A percentile compares a stretch with the other conserved stretches of the same genome.
Conservation (phyloP, 2,329 filamentous ascomycete species). For the Clarireedia homoeocarpa region DNA sequence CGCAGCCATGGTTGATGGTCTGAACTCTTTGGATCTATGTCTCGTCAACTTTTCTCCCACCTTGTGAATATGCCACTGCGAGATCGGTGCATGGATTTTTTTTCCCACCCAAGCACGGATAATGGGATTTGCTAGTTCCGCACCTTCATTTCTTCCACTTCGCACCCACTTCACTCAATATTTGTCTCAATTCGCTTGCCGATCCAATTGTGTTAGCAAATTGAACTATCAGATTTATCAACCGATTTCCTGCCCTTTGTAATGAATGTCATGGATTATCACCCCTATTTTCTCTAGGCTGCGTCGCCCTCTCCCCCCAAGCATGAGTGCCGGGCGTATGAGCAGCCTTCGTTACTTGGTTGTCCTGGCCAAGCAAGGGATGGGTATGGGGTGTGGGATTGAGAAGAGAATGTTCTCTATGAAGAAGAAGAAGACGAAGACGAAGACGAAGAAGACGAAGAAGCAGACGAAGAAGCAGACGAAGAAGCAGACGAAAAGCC, state of each 20-base stretch:
- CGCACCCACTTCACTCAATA: neutral
- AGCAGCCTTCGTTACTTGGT: no score
- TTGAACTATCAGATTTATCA: neutral
- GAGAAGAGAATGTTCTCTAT: neutral
- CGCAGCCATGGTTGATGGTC: constrained; percentile 45
- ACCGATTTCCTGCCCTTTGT: neutral
- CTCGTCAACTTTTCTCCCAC: neutral
- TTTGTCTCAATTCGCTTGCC: constrained; percentile 1
- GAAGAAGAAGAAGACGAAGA: no score
- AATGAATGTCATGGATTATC: neutral
- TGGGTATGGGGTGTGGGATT: neutral
- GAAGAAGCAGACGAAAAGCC: no score
- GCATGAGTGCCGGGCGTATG: neutral
- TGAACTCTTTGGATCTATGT: neutral
- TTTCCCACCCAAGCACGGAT: neutral
- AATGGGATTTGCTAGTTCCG: neutral
- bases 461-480: no score
- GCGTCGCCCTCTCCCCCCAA: neutral
- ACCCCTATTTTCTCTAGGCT: neutral
- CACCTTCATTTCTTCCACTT: neutral
- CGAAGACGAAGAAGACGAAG: no score
- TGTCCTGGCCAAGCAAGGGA: neutral
- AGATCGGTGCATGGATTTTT: constrained; percentile 15
- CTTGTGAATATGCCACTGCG: constrained; percentile 7
- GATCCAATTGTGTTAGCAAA: constrained; percentile 1